Evolutionary conservation across 2,329 filamentous ascomycete genomes (phyloP).

Genomic region (Claviceps sorghi): DNA sequence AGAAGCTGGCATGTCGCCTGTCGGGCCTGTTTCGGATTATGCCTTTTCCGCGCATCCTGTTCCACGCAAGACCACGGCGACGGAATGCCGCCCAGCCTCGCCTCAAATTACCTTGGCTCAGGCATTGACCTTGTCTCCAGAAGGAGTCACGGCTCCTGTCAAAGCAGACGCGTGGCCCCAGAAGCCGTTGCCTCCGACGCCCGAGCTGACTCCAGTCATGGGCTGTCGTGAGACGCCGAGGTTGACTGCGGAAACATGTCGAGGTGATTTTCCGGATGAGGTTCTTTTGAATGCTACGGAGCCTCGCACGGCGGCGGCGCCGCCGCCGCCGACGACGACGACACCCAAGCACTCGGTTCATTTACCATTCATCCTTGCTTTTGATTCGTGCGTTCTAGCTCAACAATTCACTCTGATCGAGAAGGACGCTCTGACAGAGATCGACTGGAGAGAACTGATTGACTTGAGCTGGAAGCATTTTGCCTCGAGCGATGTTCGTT

Average conservation of each 20-base stretch:
- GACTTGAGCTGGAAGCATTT: constrained; percentile 70
- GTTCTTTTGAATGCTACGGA: constrained; percentile 20
- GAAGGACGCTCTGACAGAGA: constrained; percentile 72
- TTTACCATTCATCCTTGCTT: constrained; percentile 66
- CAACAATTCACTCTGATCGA: constrained; percentile 78
- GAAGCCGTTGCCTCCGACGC: constrained; percentile 24
- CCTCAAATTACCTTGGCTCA: constrained; percentile 34
- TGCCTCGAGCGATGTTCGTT: constrained; percentile 47
- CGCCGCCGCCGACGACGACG: too few relatives aligned
- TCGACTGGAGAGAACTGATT: constrained; percentile 78
- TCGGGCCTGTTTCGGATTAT: constrained; percentile 7
- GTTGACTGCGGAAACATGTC: constrained; percentile 11
- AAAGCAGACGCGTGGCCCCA: not conserved
- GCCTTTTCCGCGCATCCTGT: constrained; percentile 22
- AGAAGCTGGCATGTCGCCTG: constrained; percentile 1
- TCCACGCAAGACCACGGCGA: not conserved
- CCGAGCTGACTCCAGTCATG: constrained; percentile 32
- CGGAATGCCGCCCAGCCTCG: constrained; percentile 21
- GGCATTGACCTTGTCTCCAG: constrained; percentile 19
- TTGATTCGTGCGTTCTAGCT: constrained; percentile 63
- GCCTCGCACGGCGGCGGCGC: too few relatives aligned
- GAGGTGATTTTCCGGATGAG: constrained; percentile 18
- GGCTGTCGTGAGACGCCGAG: constrained; percentile 18
- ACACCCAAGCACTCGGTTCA: constrained; percentile 38
- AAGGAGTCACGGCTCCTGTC: not conserved